Percentiles rank a stretch among this genome's conserved stretches.
Evolutionary conservation across 2,329 filamentous ascomycete species (phyloP).

Genomic region (Corniculantispora saksenae): DNA sequence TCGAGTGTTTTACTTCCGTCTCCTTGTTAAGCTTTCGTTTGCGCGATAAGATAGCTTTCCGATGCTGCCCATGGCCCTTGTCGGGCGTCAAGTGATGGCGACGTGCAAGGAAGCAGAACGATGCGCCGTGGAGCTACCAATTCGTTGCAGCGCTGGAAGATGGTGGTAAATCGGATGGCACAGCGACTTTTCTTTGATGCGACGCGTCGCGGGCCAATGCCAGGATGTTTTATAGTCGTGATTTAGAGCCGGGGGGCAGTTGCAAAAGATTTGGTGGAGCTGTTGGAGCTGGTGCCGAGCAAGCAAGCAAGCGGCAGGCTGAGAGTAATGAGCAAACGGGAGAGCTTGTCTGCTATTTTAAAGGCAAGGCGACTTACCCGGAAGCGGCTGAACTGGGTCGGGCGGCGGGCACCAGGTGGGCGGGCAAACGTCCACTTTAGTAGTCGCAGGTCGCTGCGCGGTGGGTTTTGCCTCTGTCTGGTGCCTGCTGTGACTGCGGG

Average conservation of each 20-base stretch:
- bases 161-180: background rate
- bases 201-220: constrained; percentile 17
- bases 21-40: constrained; percentile 2
- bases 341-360: background rate
- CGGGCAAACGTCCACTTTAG: constrained; percentile 17
- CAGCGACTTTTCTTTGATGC: constrained; percentile 10
- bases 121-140: background rate
- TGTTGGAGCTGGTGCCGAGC: background rate
- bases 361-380: constrained; percentile 7
- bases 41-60: constrained; percentile 5
- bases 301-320: background rate
- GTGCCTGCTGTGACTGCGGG: background rate
- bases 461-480: constrained; percentile 11
- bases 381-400: constrained; percentile 13
- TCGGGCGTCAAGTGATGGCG: constrained; percentile 1
- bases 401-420: background rate
- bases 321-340: background rate
- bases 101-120: background rate
- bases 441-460: background rate
- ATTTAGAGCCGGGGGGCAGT: background rate
- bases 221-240: constrained; percentile 8
- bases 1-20: background rate
- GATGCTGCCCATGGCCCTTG: constrained; percentile 17
- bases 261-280: constrained; percentile 9
- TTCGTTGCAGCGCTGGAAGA: background rate